Evolutionary conservation across 441 rosid species (phyloP), one percentile per base, ranked within the genome.

Genomic region (Erodium moschatum): DNA sequence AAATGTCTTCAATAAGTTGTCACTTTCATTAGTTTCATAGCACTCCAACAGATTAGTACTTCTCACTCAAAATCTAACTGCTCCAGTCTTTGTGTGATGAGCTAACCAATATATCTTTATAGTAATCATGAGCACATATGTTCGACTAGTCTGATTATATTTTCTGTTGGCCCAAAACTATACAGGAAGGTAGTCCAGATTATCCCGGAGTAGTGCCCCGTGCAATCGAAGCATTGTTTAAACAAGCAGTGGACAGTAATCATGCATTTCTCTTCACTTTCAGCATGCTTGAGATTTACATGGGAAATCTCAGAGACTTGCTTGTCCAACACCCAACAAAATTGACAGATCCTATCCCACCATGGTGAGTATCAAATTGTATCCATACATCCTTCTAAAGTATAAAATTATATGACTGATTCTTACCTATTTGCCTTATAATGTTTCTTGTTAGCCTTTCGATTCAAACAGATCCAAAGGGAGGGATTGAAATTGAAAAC

Each of bases 221-320:
- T 40, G 73, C 86, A 11, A 85, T 90, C 29, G 77, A 85, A 71
- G 86, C 85, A 66, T 69, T 88, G 68, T 80, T 90, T 71, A 82
- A 83, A 73, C 89, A 83, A 79, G 87, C 86, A 20, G 78, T 33
- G 54, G 85, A 78, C 65, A 85, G 87, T 78, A 86, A 85, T 76
- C 81, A 83, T 78, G 70, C 62, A 50, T 83, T 84, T 77, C 71
- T 65, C 42, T 80, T 88, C 76, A 81, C 68, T 12, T 90, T 87
- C 79, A 90, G 97, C 66, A 88, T 90, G 97, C 86, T 90, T 67
- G 97, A 90, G 83, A 85, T 90, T 62, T 90, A 90, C 81, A 67
- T 86, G 86, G 95, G 97, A 69, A 81, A 84, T 80, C 87, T 90
- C 62, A 86, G 77, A 73, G 97, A 90, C 75, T 74, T 90, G 77